Conservation (phyloP, 2,329 filamentous ascomycete genomes). For the Hypoxylon sp. region DNA sequence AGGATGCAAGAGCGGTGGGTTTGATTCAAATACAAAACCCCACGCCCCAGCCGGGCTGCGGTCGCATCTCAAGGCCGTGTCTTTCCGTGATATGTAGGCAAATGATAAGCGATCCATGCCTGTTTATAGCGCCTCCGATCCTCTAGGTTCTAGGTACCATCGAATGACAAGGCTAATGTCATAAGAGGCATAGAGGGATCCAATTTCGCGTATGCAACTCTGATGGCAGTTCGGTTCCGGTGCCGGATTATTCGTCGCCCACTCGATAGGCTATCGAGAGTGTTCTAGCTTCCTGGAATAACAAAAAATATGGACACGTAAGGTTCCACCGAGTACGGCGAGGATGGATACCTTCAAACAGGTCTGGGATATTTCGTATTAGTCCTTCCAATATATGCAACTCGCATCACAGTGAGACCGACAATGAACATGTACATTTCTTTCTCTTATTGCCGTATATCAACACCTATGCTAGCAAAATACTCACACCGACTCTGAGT, state of each 20-base stretch:
- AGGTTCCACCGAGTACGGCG: conserved; percentile 81
- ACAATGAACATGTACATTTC: not conserved
- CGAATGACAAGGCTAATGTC: not conserved
- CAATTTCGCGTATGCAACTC: not conserved
- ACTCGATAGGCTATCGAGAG: conserved; percentile 53
- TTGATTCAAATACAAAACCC: not conserved
- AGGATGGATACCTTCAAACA: no score
- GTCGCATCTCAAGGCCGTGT: not conserved
- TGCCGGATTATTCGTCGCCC: conserved; percentile 9
- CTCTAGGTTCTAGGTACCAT: not conserved
- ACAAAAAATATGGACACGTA: conserved; percentile 76
- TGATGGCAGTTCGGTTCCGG: not conserved
- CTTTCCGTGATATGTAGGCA: not conserved
- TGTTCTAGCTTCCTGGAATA: conserved; percentile 73
- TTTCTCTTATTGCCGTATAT: conserved; percentile 61
- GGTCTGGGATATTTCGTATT: no score
- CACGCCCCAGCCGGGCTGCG: not conserved
- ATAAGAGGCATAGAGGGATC: not conserved
- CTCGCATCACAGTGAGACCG: not conserved
- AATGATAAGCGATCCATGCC: not conserved
- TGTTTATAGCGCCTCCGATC: not conserved
- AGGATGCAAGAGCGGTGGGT: not conserved
- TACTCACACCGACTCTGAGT: conserved; percentile 61
- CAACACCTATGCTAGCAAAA: conserved; percentile 60
- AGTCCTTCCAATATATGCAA: no score